A percentile compares a stretch with the other conserved stretches of the same genome.
phyloP scores from a whole-genome alignment of 768 basidiomycete species.

The Tulasnella sp. region DNA sequence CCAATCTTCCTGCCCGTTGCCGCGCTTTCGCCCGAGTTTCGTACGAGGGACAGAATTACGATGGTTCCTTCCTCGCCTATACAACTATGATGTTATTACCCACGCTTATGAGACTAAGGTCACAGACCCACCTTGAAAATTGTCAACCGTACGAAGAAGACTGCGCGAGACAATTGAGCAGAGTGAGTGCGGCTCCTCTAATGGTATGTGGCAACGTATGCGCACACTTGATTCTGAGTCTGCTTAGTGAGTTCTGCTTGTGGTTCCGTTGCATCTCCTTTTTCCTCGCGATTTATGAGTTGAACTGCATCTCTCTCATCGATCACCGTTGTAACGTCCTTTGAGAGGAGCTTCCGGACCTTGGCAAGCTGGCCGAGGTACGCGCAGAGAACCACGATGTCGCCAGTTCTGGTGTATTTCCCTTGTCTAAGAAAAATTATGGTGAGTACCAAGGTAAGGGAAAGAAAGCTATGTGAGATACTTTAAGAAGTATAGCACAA shows the following conservation, averaged over 20 bases:
- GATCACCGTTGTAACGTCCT: slow-evolving; percentile 57
- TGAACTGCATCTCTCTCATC: slow-evolving; percentile 64
- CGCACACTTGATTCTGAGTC: slow-evolving; percentile 50
- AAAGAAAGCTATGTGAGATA: slow-evolving; percentile 27
- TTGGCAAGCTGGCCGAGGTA: slow-evolving; percentile 51
- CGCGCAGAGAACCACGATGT: slow-evolving; percentile 54
- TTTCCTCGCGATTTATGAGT: slow-evolving; percentile 49
- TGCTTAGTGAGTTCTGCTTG: slow-evolving; percentile 37
- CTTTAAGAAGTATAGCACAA: slow-evolving; percentile 51
- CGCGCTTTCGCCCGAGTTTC: slow-evolving; percentile 51
- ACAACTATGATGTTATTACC: neutral
- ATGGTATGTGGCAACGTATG: slow-evolving; percentile 18
- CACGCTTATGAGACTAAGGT: neutral
- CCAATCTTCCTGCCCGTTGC: slow-evolving; percentile 47
- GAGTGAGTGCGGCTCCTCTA: neutral
- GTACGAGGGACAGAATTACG: slow-evolving; percentile 68
- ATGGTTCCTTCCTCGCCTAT: slow-evolving; percentile 44
- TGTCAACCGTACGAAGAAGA: slow-evolving; percentile 65
- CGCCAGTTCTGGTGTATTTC: slow-evolving; percentile 44
- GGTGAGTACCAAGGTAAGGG: neutral
- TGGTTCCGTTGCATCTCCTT: slow-evolving; percentile 35
- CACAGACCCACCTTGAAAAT: slow-evolving; percentile 48
- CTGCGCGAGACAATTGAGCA: slow-evolving; percentile 42
- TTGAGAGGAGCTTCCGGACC: slow-evolving; percentile 43
- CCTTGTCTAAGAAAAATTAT: slow-evolving; percentile 43